These are phyloP conservation scores for Didymella exigua DNA, from an alignment of 2,329 filamentous ascomycete genomes.

Conservation along the genomic window DNA sequence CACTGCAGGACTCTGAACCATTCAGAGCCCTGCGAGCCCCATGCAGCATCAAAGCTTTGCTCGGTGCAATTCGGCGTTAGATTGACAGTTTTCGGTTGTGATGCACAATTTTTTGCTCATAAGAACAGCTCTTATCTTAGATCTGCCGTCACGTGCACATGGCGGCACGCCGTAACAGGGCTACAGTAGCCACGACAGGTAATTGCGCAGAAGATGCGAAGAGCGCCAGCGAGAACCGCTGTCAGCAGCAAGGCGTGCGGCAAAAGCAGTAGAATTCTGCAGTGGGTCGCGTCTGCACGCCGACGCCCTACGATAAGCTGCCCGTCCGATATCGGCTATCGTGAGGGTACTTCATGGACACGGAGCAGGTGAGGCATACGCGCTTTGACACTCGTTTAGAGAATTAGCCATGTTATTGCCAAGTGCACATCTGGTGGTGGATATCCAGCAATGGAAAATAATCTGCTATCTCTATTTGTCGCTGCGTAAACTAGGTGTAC, in stretches of 20 bases:
- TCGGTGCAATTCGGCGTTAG: slow-evolving; percentile 15
- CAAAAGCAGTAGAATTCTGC: slow-evolving; percentile 17
- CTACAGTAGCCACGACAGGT: slow-evolving; percentile 8
- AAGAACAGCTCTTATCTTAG: slow-evolving; percentile 9
- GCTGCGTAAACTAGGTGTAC: not conserved
- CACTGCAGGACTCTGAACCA: slow-evolving; percentile 15
- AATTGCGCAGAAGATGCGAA: slow-evolving; percentile 4
- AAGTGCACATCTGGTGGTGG: too few relatives aligned
- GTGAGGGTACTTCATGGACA: not conserved
- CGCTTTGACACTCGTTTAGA: not conserved
- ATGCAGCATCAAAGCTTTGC: slow-evolving; percentile 3
- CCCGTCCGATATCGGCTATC: slow-evolving; percentile 10
- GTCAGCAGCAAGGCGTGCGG: slow-evolving; percentile 11
- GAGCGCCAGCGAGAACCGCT: slow-evolving; percentile 1
- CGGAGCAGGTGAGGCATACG: not conserved
- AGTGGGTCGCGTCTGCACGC: slow-evolving; percentile 11
- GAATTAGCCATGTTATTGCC: too few relatives aligned
- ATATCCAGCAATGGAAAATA: too few relatives aligned
- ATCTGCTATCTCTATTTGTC: not conserved
- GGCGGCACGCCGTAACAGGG: not conserved
- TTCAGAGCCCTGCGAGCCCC: slow-evolving; percentile 10
- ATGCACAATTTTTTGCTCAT: slow-evolving; percentile 17
- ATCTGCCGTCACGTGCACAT: slow-evolving; percentile 5
- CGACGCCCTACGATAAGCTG: slow-evolving; percentile 2
- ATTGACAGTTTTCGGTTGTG: slow-evolving; percentile 4